A percentile compares a stretch with the other conserved stretches of the same genome.
Evolutionary conservation across 1,139 yeast species (phyloP).

Genomic region (Groenewaldozyma sp.): DNA sequence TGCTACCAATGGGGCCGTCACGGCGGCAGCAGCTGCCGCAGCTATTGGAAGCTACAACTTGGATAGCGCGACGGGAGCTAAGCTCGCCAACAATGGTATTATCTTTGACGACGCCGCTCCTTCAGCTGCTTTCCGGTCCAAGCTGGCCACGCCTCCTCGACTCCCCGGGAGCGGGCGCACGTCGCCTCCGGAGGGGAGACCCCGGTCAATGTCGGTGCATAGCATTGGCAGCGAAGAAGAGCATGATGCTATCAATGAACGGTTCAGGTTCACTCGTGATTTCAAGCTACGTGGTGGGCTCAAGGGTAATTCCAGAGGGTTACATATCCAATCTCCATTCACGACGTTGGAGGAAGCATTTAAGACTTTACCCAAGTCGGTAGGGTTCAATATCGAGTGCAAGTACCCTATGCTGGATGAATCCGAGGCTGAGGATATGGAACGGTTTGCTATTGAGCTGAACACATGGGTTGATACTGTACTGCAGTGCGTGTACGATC

Average conservation of each 20-base stretch:
- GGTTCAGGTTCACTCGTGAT: slow-evolving; percentile 82
- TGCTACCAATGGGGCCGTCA: neutral
- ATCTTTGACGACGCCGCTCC: too few relatives aligned
- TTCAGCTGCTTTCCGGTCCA: slow-evolving; percentile 3
- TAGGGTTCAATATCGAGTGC: slow-evolving; percentile 92
- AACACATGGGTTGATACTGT: slow-evolving; percentile 79
- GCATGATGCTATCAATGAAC: slow-evolving; percentile 37
- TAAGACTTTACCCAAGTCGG: slow-evolving; percentile 66
- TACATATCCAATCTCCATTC: slow-evolving; percentile 83
- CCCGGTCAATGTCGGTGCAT: slow-evolving; percentile 23
- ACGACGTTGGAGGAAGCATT: slow-evolving; percentile 83
- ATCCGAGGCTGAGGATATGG: slow-evolving; percentile 82
- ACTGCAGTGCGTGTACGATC: slow-evolving; percentile 68
- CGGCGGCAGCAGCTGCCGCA: neutral
- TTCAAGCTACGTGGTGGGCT: slow-evolving; percentile 70
- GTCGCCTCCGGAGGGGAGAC: slow-evolving; percentile 17
- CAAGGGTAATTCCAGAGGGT: slow-evolving; percentile 87
- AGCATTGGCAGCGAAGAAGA: slow-evolving; percentile 20
- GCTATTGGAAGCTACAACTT: neutral
- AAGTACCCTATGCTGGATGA: slow-evolving; percentile 95
- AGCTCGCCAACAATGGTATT: too few relatives aligned
- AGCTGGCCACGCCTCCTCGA: slow-evolving; percentile 6
- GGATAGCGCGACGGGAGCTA: neutral
- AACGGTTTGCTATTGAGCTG: slow-evolving; percentile 73
- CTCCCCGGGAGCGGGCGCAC: neutral